These are phyloP conservation scores for Colletotrichum paranaense DNA, from an alignment of 2,329 filamentous ascomycete species.

Conservation along the genomic window DNA sequence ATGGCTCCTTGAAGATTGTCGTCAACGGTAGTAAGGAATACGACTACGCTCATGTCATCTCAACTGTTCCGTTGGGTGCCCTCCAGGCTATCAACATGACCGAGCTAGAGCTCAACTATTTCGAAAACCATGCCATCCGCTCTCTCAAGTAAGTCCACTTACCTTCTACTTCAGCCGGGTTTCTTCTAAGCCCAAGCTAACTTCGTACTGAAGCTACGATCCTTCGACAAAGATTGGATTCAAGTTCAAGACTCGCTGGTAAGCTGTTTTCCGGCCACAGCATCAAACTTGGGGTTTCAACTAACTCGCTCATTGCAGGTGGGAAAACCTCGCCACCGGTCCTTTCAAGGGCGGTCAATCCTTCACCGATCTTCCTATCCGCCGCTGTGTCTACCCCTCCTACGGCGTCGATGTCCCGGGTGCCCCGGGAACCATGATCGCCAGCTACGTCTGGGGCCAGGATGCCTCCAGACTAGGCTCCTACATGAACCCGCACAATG, in stretches of 20 bases:
- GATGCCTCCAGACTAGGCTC: constrained; percentile 40
- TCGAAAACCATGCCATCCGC: constrained; percentile 44
- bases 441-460: constrained; percentile 41
- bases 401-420: constrained; percentile 40
- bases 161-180: too few relatives aligned
- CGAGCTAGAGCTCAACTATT: constrained; percentile 42
- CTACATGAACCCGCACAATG: constrained; percentile 39
- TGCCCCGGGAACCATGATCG: constrained; percentile 41
- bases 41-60: constrained; percentile 40
- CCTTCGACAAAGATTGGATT: constrained; percentile 44
- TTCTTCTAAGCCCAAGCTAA: neutral
- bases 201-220: constrained; percentile 37
- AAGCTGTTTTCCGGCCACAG: neutral
- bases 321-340: constrained; percentile 39
- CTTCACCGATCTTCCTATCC: constrained; percentile 45
- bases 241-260: constrained; percentile 44
- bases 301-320: constrained; percentile 1
- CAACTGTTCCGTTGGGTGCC: constrained; percentile 41
- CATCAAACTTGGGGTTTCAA: too few relatives aligned
- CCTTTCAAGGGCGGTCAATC: constrained; percentile 40
- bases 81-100: constrained; percentile 41
- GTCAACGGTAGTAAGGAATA: constrained; percentile 37
- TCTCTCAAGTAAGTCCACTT: constrained; percentile 37
- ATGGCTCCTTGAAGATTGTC: constrained; percentile 37
- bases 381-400: constrained; percentile 46